Base-by-base conservation (phyloP, 164 flowering plant genomes). In the Saururus chinensis region DNA sequence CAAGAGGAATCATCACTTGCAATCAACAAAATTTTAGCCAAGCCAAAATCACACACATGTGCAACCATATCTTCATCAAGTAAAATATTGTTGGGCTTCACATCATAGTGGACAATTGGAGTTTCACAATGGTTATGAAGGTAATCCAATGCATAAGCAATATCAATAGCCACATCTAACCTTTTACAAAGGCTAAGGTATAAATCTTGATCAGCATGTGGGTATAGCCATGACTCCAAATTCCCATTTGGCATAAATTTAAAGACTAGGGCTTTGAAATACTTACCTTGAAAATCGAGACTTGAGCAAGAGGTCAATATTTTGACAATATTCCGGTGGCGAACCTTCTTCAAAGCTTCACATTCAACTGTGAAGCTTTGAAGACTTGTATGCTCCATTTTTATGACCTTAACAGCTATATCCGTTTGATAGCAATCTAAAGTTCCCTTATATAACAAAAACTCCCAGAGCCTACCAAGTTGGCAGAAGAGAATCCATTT, bases 301-400 rank as follows among this genome's bases (percentile, higher is more conserved):
- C 69, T 70, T 10, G 76, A 72, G 59, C 80, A n/a, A n/a, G n/a
- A n/a, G n/a, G n/a, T n/a, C n/a, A n/a, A n/a, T n/a, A n/a, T n/a
- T n/a, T n/a, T n/a, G 71, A 79, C 48, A 12, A 79, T 74, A 51
- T 79, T 79, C 2, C 78, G 67, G 53, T 79, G 82, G 16, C 78
- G 51, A 1, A 68, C 63, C n/a, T 20, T 66, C 62, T 69, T 64
- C 64, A 74, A 23, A 23, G 70, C 76, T 35, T 67, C 51, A 53
- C 82, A 79, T 57, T 79, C 82, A 3, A 56, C 63, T 9, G 21
- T 25, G 59, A 79, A 74, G 40, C 75, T 71, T 60, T 64, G 68
- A 1, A 62, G 60, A 56, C 76, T 78, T 61, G 73, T 71, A 5
- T 25, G 48, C 13, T 52, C 63, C 25, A 66, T 65, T 30, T 79